Conservation (phyloP, 768 basidiomycete species). For the Panellus pusillus region DNA sequence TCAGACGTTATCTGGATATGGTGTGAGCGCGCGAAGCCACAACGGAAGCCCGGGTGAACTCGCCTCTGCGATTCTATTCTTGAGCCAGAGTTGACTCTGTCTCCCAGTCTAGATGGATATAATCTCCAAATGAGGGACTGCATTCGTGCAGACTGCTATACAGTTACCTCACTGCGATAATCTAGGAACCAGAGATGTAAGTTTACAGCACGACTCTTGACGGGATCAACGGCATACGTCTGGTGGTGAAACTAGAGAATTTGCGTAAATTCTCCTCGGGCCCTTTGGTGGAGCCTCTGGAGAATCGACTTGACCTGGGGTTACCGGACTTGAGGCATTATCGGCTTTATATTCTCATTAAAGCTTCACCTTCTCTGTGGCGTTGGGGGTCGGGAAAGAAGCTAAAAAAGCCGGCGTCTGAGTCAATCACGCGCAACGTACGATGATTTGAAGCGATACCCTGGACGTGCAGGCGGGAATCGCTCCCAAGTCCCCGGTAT, state of each 20-base stretch:
- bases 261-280: constrained; percentile 62
- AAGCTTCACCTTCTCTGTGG: constrained; percentile 47
- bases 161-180: constrained; percentile 70
- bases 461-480: constrained; percentile 34
- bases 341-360: background rate
- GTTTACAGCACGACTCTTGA: constrained; percentile 4
- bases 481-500: constrained; percentile 61
- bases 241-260: constrained; percentile 72
- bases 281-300: constrained; percentile 63
- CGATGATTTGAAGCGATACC: constrained; percentile 13
- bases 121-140: constrained; percentile 23
- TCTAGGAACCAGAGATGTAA: constrained; percentile 38
- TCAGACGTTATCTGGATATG: constrained; percentile 58
- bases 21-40: constrained; percentile 6
- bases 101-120: constrained; percentile 56
- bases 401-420: constrained; percentile 35
- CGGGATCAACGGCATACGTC: constrained; percentile 49
- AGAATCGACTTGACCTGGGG: constrained; percentile 53
- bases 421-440: constrained; percentile 10
- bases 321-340: constrained; percentile 8
- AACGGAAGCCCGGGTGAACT: constrained; percentile 4
- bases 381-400: constrained; percentile 58
- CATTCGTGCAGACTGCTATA: constrained; percentile 16
- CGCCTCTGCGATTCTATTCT: constrained; percentile 66
- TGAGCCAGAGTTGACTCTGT: constrained; percentile 78